Evolutionary conservation across 257 asterid genomes (phyloP).

Genomic region (Salvia miltiorrhiza): DNA sequence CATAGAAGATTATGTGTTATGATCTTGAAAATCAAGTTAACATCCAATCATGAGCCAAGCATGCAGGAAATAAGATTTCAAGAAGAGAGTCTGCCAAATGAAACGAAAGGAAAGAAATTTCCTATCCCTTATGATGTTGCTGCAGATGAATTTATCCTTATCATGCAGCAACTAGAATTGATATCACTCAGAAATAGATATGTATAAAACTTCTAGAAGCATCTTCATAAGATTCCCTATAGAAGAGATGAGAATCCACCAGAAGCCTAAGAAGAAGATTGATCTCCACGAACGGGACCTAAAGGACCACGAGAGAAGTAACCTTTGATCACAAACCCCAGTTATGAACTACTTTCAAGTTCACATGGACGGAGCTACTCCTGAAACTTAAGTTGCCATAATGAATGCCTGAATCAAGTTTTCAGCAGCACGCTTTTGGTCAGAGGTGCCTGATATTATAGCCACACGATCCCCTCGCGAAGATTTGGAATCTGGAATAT

Average conservation of each 20-base stretch:
- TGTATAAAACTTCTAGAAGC: conserved; percentile 34
- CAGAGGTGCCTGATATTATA: conserved; percentile 77
- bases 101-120: conserved; percentile 40
- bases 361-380: conserved; percentile 24
- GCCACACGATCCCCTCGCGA: conserved; percentile 92
- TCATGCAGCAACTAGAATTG: conserved; percentile 34
- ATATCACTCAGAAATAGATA: conserved; percentile 31
- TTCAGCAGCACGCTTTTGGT: conserved; percentile 91
- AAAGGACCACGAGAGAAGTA: conserved; percentile 43
- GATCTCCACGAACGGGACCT: conserved; percentile 35
- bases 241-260: conserved; percentile 37
- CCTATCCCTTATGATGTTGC: conserved; percentile 40
- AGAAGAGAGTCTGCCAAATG: conserved; percentile 28
- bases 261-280: conserved; percentile 33
- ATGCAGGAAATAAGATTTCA: conserved; percentile 33
- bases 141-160: conserved; percentile 40
- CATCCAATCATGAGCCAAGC: conserved; percentile 36
- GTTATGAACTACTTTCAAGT: conserved; percentile 27
- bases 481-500: conserved; percentile 71
- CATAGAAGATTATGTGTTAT: conserved; percentile 24
- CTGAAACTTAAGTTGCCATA: conserved; percentile 65
- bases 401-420: conserved; percentile 93
- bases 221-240: conserved; percentile 39
- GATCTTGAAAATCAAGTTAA: conserved; percentile 26
- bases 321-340: conserved; percentile 21